Percentiles rank a stretch among this genome's conserved stretches.
These are phyloP conservation scores for Echium plantagineum DNA, from an alignment of 257 asterid species.

Conservation along the genomic window DNA sequence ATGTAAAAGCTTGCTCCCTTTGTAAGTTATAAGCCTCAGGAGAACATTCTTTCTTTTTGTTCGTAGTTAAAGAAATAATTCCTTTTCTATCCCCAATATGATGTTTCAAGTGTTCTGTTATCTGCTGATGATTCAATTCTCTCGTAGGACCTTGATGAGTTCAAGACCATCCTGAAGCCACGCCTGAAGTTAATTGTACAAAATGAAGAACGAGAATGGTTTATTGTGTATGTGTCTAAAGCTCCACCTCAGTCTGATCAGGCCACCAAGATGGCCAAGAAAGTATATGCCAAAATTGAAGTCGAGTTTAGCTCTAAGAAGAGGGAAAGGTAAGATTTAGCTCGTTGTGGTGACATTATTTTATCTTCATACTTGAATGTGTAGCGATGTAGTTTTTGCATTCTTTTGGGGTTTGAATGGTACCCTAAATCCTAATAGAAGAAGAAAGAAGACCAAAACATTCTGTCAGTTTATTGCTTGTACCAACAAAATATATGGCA, in stretches of 20 bases:
- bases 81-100: slow-evolving; percentile 1
- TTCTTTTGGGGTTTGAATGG: not conserved
- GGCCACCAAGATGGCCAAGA: slow-evolving; percentile 96
- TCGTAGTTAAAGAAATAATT: not conserved
- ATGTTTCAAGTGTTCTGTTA: slow-evolving; percentile 7
- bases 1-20: not conserved
- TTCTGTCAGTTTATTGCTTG: not conserved
- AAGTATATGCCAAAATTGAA: slow-evolving; percentile 85
- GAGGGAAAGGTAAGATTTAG: slow-evolving; percentile 70
- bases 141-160: slow-evolving; percentile 91
- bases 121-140: slow-evolving; percentile 9
- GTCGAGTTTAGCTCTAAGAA: slow-evolving; percentile 95
- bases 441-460: not conserved
- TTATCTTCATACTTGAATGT: not conserved
- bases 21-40: not conserved
- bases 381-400: not conserved
- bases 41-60: not conserved
- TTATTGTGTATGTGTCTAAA: slow-evolving; percentile 84
- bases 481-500: too few species aligned
- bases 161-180: slow-evolving; percentile 92
- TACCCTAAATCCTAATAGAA: not conserved
- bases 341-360: slow-evolving; percentile 4
- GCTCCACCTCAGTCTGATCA: slow-evolving; percentile 92
- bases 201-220: slow-evolving; percentile 98
- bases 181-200: slow-evolving; percentile 95